Evolutionary conservation across 164 flowering plant species (phyloP).

Genomic region (Vitis riparia): DNA sequence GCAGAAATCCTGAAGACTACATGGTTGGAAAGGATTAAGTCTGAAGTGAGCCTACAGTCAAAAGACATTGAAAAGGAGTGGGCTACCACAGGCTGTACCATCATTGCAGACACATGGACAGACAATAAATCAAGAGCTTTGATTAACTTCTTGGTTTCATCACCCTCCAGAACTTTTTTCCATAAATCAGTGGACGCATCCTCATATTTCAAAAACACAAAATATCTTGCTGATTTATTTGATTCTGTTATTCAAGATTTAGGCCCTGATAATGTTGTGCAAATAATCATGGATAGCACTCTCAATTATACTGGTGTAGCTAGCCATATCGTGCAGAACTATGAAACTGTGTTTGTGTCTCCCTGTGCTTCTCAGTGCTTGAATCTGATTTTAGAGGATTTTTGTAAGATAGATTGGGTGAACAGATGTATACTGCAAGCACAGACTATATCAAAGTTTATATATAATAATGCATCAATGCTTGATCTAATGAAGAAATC

Average conservation of each 20-base stretch:
- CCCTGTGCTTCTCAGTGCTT: constrained; percentile 89
- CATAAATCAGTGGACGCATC: constrained; percentile 89
- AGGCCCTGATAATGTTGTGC: constrained; percentile 89
- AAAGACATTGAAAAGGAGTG: constrained; percentile 85
- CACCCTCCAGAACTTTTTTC: constrained; percentile 86
- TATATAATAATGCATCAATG: constrained; percentile 66
- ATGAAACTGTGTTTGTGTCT: constrained; percentile 69
- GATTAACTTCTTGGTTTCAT: constrained; percentile 88
- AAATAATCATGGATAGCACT: constrained; percentile 73
- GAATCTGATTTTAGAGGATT: constrained; percentile 79
- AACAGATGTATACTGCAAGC: constrained; percentile 77
- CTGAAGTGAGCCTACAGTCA: constrained; percentile 63
- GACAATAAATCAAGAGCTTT: constrained; percentile 81
- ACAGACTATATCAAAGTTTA: constrained; percentile 70
- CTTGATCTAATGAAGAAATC: constrained; percentile 78
- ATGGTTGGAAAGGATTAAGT: constrained; percentile 79
- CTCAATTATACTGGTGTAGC: constrained; percentile 59
- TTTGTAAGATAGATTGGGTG: constrained; percentile 89
- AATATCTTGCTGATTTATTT: constrained; percentile 70
- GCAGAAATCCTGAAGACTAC: constrained; percentile 65
- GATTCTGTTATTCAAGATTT: constrained; percentile 86
- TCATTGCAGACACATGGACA: constrained; percentile 91
- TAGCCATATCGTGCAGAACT: constrained; percentile 69
- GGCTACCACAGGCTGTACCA: constrained; percentile 82
- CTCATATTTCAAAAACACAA: constrained; percentile 66